Percentiles rank a stretch among this genome's conserved stretches.
These are phyloP conservation scores for Blepharisma stoltei DNA, from an alignment of 73 alveolate genomes.

Conservation along the genomic window DNA sequence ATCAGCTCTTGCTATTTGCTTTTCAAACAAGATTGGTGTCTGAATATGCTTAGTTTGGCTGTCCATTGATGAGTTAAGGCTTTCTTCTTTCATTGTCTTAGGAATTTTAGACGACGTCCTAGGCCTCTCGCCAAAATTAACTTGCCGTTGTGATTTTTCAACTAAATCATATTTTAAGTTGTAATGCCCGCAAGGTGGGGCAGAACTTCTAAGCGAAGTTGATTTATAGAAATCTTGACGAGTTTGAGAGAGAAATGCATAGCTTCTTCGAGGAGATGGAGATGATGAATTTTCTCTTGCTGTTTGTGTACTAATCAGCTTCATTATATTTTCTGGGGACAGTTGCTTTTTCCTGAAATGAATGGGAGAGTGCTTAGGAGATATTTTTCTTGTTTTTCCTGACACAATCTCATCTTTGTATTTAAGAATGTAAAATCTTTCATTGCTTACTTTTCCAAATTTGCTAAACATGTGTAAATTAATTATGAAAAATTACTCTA, in stretches of 20 bases:
- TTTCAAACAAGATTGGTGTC: neutral
- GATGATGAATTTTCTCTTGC: too few species aligned
- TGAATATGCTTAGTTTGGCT: neutral
- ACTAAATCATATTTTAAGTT: neutral
- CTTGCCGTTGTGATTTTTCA: neutral
- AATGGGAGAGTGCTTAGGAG: too few species aligned
- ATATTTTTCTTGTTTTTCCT: neutral
- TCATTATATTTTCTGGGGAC: too few species aligned
- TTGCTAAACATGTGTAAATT: neutral
- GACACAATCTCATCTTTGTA: slow-evolving; percentile 22
- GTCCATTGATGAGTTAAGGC: neutral
- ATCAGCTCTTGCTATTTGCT: neutral
- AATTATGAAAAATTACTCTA: too few species aligned
- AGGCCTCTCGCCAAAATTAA: too few species aligned
- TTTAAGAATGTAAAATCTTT: slow-evolving; percentile 19
- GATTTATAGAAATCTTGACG: slow-evolving; percentile 19
- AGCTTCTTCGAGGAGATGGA: neutral
- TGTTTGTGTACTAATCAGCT: too few species aligned
- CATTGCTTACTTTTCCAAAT: slow-evolving; percentile 19
- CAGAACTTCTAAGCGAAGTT: neutral
- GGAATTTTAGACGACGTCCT: too few species aligned
- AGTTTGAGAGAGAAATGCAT: slow-evolving; percentile 10
- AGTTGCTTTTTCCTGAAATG: too few species aligned
- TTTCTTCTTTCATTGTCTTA: too few species aligned
- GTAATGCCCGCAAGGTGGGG: slow-evolving; percentile 18